Evolutionary conservation across 140 eudicot species (phyloP), one percentile per base, ranked within the genome.

Genomic region (Artemisia princeps): DNA sequence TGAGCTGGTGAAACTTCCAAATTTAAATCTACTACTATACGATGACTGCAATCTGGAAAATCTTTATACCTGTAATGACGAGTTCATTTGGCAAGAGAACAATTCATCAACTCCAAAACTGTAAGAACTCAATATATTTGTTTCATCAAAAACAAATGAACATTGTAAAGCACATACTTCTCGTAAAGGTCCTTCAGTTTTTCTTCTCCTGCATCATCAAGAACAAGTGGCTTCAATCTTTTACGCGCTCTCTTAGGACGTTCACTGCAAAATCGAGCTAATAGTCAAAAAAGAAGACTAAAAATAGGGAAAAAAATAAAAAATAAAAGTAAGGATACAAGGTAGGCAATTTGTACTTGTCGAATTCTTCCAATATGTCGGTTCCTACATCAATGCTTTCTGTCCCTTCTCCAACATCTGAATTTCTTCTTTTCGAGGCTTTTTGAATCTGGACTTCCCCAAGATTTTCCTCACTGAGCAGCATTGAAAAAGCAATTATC

Each of bases 1-100:
- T 82, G 95, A 64, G 77, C 73, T 45, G 79, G 68, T 48, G 87
- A 84, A 72, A 87, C 74, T 49, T 74, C 86, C 69, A 69, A 52
- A 68, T 83, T 79, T 56, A 89, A 85, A 54, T 74, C 87, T 80
- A 77, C 74, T 37, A 83, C 88, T 68, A 90, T 87, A 52, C 85
- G 88, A 60, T 75, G 80, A 69, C 74, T 79, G 62, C 86, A 83
- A 64, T 87, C 75, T 12, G 69, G 79, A 75, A 66, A 64, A 55
- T 83, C 94, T 67, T 81, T 90, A 70, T 80, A 84, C 75, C 97
- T 90, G 66, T 22, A 78, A 80, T 22, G 20, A 48, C 16, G 74
- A 75, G 54, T 75, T 17, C 69, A 52, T 64, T 56, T 49, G 52
- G 28, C 54, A 74, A 26, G 33, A 26, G 6, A 40, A 10, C 58